Conservation (phyloP, 768 basidiomycete species). For the Leccinellum rugosiceps region DNA sequence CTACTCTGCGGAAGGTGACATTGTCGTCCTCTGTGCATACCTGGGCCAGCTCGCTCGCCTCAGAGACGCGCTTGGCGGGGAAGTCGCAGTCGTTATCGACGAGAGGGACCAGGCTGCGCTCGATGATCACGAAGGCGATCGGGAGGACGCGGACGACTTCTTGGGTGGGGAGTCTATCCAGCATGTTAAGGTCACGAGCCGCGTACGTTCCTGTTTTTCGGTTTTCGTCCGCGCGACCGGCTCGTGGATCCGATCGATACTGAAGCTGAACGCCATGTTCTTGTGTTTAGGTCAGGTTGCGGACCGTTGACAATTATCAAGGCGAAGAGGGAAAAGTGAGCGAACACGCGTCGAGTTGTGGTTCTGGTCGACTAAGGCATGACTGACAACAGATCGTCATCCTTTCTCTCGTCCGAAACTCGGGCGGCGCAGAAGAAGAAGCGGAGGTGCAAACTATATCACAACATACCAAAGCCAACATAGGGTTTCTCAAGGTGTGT, state of each 20-base stretch:
- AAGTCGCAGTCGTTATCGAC: conserved; percentile 64
- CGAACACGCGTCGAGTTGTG: background rate
- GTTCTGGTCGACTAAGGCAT: background rate
- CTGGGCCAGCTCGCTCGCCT: conserved; percentile 48
- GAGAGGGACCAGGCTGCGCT: conserved; percentile 66
- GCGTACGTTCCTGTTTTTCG: conserved; percentile 35
- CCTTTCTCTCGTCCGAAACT: conserved; percentile 70
- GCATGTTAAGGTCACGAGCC: conserved; percentile 48
- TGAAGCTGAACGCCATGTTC: background rate
- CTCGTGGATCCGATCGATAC: background rate
- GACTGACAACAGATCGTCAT: conserved; percentile 53
- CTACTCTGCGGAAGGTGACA: conserved; percentile 46
- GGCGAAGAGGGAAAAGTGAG: conserved; percentile 64
- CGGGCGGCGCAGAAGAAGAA: conserved; percentile 45
- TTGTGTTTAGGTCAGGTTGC: conserved; percentile 52
- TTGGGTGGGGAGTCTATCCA: conserved; percentile 31
- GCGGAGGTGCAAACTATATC: conserved; percentile 15
- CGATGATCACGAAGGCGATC: conserved; percentile 44
- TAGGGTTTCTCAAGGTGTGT: conserved; percentile 68
- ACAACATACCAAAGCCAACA: conserved; percentile 34
- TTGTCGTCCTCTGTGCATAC: conserved; percentile 55
- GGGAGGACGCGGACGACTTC: conserved; percentile 33
- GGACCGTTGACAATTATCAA: conserved; percentile 79
- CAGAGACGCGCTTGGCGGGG: conserved; percentile 38
- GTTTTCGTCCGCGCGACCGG: background rate